These are phyloP conservation scores for Leccinum aurantiacum DNA, from an alignment of 768 basidiomycete genomes.

Conservation along the genomic window DNA sequence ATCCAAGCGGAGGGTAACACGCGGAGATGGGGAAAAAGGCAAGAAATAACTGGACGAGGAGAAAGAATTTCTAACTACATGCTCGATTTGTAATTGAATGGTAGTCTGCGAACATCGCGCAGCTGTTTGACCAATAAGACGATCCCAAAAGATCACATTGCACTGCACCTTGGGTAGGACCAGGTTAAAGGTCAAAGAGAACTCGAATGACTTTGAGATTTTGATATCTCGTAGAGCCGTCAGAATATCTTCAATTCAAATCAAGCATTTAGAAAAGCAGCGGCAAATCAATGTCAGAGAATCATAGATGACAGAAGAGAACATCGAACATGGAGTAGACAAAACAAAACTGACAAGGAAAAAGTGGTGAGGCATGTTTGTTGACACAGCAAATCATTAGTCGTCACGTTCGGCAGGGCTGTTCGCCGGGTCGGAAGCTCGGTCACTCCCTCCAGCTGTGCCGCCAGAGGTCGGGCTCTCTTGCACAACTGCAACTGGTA, in stretches of 20 bases:
- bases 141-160: slow-evolving; percentile 24
- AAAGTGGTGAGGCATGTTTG: background rate
- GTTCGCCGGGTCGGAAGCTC: slow-evolving; percentile 24
- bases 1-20: background rate
- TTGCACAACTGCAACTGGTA: background rate
- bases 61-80: background rate
- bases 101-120: slow-evolving; percentile 17
- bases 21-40: background rate
- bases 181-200: slow-evolving; percentile 35
- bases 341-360: slow-evolving; percentile 4
- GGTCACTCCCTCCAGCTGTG: slow-evolving; percentile 30
- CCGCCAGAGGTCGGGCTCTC: slow-evolving; percentile 26
- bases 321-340: slow-evolving; percentile 9
- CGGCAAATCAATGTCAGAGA: background rate
- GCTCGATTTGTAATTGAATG: slow-evolving; percentile 20
- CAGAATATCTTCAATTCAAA: slow-evolving; percentile 29
- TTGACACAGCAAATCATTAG: slow-evolving; percentile 13
- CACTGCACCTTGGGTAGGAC: slow-evolving; percentile 20
- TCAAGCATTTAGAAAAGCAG: slow-evolving; percentile 7
- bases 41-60: background rate
- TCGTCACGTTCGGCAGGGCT: slow-evolving; percentile 29
- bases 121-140: slow-evolving; percentile 33
- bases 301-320: slow-evolving; percentile 16
- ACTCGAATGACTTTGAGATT: slow-evolving; percentile 20
- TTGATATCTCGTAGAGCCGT: slow-evolving; percentile 21